These are phyloP conservation scores for Lentinula lateritia DNA, from an alignment of 768 basidiomycete genomes.

Conservation along the genomic window DNA sequence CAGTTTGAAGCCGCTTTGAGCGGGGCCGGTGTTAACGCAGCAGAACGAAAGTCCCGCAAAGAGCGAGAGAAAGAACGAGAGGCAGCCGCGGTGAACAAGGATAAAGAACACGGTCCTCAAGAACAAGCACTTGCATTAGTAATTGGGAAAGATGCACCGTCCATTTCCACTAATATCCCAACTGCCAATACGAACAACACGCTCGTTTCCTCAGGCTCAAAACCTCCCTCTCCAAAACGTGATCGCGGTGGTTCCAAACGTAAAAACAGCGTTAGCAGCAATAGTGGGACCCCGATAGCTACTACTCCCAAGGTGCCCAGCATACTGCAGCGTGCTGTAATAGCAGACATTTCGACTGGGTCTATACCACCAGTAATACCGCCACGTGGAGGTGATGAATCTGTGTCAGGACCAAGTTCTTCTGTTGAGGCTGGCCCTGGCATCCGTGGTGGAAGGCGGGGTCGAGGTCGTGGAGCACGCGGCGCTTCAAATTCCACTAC, in stretches of 20 bases:
- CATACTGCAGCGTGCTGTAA: slow-evolving; percentile 22
- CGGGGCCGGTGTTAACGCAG: slow-evolving; percentile 49
- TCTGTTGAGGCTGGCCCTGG: not conserved
- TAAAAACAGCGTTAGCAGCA: slow-evolving; percentile 1
- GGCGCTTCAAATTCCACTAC: not conserved
- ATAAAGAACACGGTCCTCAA: slow-evolving; percentile 12
- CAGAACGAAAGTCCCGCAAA: slow-evolving; percentile 15
- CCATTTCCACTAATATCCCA: not conserved
- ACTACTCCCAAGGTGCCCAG: slow-evolving; percentile 18
- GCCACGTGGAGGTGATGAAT: not conserved
- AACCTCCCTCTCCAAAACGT: not conserved
- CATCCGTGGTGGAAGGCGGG: slow-evolving; percentile 5
- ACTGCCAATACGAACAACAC: not conserved
- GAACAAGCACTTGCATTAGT: slow-evolving; percentile 8
- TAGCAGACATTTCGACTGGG: slow-evolving; percentile 11
- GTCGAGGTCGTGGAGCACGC: slow-evolving; percentile 3
- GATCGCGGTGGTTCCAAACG: slow-evolving; percentile 9
- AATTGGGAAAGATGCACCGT: not conserved
- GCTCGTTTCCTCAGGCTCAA: not conserved
- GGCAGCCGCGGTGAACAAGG: not conserved
- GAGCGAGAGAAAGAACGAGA: slow-evolving; percentile 19
- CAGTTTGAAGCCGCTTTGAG: slow-evolving; percentile 72
- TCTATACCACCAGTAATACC: not conserved
- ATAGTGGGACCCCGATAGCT: slow-evolving; percentile 6
- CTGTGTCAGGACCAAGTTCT: not conserved